These are phyloP conservation scores for Metarhizium brunneum DNA, from an alignment of 2,329 filamentous ascomycete genomes.

Conservation along the genomic window DNA sequence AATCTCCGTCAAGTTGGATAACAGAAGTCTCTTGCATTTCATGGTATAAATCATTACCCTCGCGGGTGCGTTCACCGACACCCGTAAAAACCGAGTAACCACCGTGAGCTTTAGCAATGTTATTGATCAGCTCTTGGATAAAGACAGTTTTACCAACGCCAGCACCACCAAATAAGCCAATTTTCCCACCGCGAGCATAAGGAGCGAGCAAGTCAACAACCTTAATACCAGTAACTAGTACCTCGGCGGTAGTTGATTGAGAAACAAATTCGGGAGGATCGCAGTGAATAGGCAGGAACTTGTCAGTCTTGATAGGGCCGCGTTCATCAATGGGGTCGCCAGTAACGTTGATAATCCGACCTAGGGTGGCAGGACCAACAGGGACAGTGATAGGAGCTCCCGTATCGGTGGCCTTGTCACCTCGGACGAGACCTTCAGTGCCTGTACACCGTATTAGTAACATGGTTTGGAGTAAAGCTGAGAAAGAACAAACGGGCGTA, in stretches of 20 bases:
- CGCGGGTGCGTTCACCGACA: slow-evolving; percentile 99
- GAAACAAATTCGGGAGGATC: slow-evolving; percentile 88
- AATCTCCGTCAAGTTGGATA: slow-evolving; percentile 98
- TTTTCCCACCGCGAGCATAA: slow-evolving; percentile 99
- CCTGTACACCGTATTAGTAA: slow-evolving; percentile 37
- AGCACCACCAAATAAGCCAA: slow-evolving; percentile 99
- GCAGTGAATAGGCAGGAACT: slow-evolving; percentile 84
- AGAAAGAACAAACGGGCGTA: slow-evolving; percentile 35
- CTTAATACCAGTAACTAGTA: slow-evolving; percentile 99
- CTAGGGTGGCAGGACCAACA: slow-evolving; percentile 85
- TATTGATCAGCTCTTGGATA: slow-evolving; percentile 99
- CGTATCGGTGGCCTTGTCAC: slow-evolving; percentile 75
- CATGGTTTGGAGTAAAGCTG: background rate
- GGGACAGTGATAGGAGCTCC: slow-evolving; percentile 93
- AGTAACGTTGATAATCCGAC: slow-evolving; percentile 99
- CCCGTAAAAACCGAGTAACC: slow-evolving; percentile 99
- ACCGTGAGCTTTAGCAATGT: slow-evolving; percentile 99
- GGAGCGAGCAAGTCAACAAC: slow-evolving; percentile 98
- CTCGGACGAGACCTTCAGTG: slow-evolving; percentile 99
- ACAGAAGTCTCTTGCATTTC: slow-evolving; percentile 99
- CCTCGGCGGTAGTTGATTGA: slow-evolving; percentile 92
- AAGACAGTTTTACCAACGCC: slow-evolving; percentile 99
- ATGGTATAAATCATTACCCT: slow-evolving; percentile 99
- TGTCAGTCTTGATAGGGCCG: slow-evolving; percentile 90
- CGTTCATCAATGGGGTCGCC: slow-evolving; percentile 99